Base-by-base conservation (phyloP, 495 filamentous ascomycete species). In the Xylaria intraflava region DNA sequence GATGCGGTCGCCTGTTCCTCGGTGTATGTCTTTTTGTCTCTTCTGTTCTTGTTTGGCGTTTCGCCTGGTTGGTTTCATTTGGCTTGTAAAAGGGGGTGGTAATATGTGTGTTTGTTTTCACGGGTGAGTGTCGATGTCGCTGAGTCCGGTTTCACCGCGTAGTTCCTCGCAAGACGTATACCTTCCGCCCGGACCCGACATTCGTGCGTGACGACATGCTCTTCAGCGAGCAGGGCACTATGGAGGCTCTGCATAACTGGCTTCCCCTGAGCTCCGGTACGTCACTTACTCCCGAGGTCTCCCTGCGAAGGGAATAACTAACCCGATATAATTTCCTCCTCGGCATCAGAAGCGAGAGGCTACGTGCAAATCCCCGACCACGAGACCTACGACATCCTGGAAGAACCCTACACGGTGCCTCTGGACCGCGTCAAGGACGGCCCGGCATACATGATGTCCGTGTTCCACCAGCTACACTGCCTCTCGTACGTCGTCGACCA, bases 381-480 rank as follows among this genome's bases (percentile, higher is more conserved):
- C 35, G 57, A 53, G 4, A 43, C 57, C 39, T 75, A 71, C 58
- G 55, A 66, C 16, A 49, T 47, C 2, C 69, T 75, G 27, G 55
- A 60, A 11, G 61, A 70, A 14, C 73, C 73, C 0, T 74, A 71
- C 59, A 64, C 35, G 22, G 59, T 69, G 12, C 46, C 55, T 6
- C 39, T 74, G 1, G 58, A 68, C 54, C 66, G 68, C 16, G 48
- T 61, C 9, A 50, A 53, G 0, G 62, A 74, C 30, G 72, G 71
- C 2, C 70, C 70, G 2, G 71, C 65, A 1, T 77, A 68, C 62
- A 75, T 77, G 73, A 71, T 79, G 60, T 70, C 71, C 23, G 73
- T 77, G 11, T 76, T 78, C 56, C 75, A 80, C 61, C 75, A 78
- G 53, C 68, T 80, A 2, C 75, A 80, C 53, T 78, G 77, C 53